Evolutionary conservation across 2,329 filamentous ascomycete genomes (phyloP).

Genomic region (Fusarium floridanum): DNA sequence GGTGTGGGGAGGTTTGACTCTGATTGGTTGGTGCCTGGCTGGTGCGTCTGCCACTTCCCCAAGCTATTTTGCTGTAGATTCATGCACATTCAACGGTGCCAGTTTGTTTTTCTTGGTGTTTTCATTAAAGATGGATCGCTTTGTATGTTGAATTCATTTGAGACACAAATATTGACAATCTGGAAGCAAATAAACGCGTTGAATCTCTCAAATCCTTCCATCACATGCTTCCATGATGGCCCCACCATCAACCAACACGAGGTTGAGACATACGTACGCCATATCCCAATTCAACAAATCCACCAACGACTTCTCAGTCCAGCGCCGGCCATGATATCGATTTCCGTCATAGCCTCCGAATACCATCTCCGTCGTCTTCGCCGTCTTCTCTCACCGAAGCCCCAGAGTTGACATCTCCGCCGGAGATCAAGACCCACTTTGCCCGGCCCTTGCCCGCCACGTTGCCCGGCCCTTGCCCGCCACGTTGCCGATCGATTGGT

Average conservation of each 20-base stretch:
- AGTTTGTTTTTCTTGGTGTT: background rate
- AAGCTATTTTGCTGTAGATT: background rate
- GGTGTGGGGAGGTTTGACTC: background rate
- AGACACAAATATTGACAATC: background rate
- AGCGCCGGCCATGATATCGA: background rate
- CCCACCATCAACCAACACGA: conserved; percentile 3
- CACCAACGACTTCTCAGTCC: background rate
- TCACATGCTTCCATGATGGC: conserved; percentile 7
- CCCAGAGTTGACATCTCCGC: background rate
- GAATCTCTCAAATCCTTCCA: background rate
- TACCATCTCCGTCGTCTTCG: conserved; percentile 15
- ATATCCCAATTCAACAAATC: background rate
- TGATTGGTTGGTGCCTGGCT: conserved; percentile 32
- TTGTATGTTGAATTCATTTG: background rate
- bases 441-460: conserved; percentile 37
- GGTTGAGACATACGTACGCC: background rate
- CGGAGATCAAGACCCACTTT: conserved; percentile 18
- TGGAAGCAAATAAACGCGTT: background rate
- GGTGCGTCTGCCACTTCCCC: conserved; percentile 1
- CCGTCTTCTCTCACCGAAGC: conserved; percentile 33
- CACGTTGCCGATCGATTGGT: conserved; percentile 50
- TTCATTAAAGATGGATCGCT: background rate
- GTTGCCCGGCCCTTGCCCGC: conserved; percentile 41
- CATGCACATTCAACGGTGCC: background rate
- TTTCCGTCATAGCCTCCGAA: conserved; percentile 5